Percentiles rank a stretch among this genome's conserved stretches.
Conservation (phyloP, 208 protist species). For the Leishmania gerbilli region DNA sequence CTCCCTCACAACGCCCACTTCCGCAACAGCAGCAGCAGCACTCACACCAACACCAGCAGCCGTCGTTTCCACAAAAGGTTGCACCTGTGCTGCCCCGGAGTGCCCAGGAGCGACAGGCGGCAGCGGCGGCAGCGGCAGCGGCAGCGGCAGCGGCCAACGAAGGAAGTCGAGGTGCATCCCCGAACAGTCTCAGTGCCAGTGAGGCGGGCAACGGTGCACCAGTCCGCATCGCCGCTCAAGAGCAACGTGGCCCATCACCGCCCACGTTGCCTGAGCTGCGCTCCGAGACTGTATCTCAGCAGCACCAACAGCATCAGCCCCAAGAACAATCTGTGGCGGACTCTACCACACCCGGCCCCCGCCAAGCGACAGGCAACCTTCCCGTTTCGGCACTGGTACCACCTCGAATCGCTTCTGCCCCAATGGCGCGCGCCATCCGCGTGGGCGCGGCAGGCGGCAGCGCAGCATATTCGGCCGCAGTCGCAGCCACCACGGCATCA, state of each 20-base stretch:
- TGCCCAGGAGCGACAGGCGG: slow-evolving; percentile 33
- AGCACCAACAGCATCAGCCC: slow-evolving; percentile 7
- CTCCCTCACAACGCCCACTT: slow-evolving; percentile 4
- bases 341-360: not conserved
- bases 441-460: not conserved
- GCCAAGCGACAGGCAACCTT: not conserved
- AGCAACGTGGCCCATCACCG: slow-evolving; percentile 24
- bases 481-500: not conserved
- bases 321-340: slow-evolving; percentile 1
- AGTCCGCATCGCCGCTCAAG: not conserved
- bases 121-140: slow-evolving; percentile 12
- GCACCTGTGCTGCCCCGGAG: slow-evolving; percentile 29
- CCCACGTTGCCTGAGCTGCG: slow-evolving; percentile 23
- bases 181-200: slow-evolving; percentile 5
- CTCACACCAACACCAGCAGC: slow-evolving; percentile 7
- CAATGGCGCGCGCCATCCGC: slow-evolving; percentile 27
- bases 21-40: slow-evolving; percentile 11
- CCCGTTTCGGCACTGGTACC: slow-evolving; percentile 17
- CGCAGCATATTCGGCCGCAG: slow-evolving; percentile 12
- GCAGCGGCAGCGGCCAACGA: not conserved
- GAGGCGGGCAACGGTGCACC: not conserved
- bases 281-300: slow-evolving; percentile 21
- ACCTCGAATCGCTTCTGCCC: slow-evolving; percentile 30
- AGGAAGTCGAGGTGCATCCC: slow-evolving; percentile 10
- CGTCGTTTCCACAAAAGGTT: slow-evolving; percentile 23